Base-by-base conservation (phyloP, 257 asterid species). In the Euphrasia confusa region DNA sequence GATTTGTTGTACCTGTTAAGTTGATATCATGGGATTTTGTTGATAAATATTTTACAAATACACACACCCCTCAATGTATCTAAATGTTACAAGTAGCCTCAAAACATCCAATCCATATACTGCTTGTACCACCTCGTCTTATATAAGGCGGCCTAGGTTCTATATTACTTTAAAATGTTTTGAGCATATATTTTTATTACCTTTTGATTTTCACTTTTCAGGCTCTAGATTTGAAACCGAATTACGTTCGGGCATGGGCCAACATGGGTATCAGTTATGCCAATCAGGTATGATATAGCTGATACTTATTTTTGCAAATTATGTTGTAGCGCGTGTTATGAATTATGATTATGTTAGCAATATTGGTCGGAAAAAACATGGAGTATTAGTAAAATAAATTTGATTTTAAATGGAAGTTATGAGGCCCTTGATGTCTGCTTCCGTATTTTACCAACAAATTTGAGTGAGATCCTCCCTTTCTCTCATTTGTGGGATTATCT, bases 251-350 rank as follows among this genome's bases (percentile, higher is more conserved):
- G 53, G 99, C 99, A 33, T 93, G 99, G 99, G 99, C 99, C 45
- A 93, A 93, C 77, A 89, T 93, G 96, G 99, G 99, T 27, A 93
- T 93, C 81, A 89, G 99, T 80, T 93, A 93, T 44, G 99, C 97
- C 63, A 93, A 93, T 79, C 99, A 93, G 97, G 99, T 93, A 80
- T 5, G 55, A 47, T 54, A 35, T 54, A 35, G n/a, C 47, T 21
- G 61, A 37, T 49, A 62, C 50, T 52, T 13, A 7, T 52, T 52
- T 27, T 55, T n/a, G 28, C 56, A 62, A 65, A 30, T 72, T 50
- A 49, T 50, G 58, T 48, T 9, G 18, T 15, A 15, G 37, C 50
- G 32, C 49, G 48, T 24, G 44, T 60, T 54, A 54, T 60, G 7
- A 47, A 33, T 60, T 54, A 59, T 60, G 7, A 47, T 44, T 6